Base-by-base conservation (phyloP, 2,329 filamentous ascomycete species). In the Xylaria sp. region DNA sequence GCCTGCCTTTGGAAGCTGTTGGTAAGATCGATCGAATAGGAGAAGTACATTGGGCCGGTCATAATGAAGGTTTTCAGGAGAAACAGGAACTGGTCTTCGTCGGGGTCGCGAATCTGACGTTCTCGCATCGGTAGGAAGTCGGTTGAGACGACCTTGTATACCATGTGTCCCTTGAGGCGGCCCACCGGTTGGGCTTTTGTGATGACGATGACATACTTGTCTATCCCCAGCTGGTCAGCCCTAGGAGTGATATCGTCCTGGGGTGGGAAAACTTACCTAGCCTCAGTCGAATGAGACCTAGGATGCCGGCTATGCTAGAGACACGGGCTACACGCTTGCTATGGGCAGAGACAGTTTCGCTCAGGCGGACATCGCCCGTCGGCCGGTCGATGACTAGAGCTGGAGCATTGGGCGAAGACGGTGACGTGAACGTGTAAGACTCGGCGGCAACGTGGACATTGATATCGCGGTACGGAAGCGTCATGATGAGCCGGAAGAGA, bases 131-230 rank as follows among this genome's bases (percentile, higher is more conserved):
- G 94, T 44, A 99, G 87, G 80, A 99, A 94, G 78, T 99, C 96
- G 72, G 95, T 97, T 15, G 93, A 88, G 74, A 93, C 85, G 75
- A 99, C 89, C 82, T 94, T 97, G 88, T 98, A 98, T 34, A 98
- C 90, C 90, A 96, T 97, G 81, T 99, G 94, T 72, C 96, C 96
- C 82, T 95, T 96, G 74, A 99, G 88, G 65, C 94, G 90, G 70
- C 95, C 96, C 81, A 98, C 90, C 46, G 94, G 92, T 79, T 94
- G 90, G 65, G 94, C 93, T 82, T 99, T 98, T 75, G 93, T 98
- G 80, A 99, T 97, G 78, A 97, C 88, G 78, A 99, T 92, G 78
- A 97, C 91, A 87, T 99, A 99, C 82, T 97, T 98, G 86, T 99
- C 89, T 89, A 75, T 28, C 23, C 63, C 28, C 66, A 34, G 64